A percentile compares a stretch with the other conserved stretches of the same genome.
These are phyloP conservation scores for Collybiopsis confluens DNA, from an alignment of 768 basidiomycete species.

Conservation along the genomic window DNA sequence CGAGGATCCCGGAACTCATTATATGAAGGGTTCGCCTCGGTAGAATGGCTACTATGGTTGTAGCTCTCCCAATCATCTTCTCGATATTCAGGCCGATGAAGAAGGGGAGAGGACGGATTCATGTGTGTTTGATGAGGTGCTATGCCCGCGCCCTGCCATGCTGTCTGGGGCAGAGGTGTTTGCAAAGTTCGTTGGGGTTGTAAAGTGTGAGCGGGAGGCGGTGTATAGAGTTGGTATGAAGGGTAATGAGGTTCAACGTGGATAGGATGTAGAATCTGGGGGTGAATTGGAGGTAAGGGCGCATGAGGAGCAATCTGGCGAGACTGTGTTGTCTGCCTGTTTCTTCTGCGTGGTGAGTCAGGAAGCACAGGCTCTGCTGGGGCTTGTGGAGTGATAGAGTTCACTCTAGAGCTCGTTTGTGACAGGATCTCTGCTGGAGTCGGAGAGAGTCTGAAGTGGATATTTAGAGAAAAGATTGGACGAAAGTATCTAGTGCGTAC, in stretches of 20 bases:
- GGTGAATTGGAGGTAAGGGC: constrained; percentile 10
- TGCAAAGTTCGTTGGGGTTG: constrained; percentile 39
- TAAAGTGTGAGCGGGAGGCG: constrained; percentile 18
- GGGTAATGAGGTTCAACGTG: constrained; percentile 22
- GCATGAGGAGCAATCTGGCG: constrained; percentile 4
- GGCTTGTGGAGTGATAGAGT: constrained; percentile 11
- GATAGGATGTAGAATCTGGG: constrained; percentile 16
- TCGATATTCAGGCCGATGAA: constrained; percentile 46
- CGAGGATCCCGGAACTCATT: constrained; percentile 64
- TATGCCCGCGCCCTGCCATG: constrained; percentile 64
- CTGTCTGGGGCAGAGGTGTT: constrained; percentile 49
- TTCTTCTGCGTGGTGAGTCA: constrained; percentile 8
- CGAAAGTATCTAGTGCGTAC: constrained; percentile 33
- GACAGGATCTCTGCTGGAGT: constrained; percentile 14
- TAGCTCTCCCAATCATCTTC: constrained; percentile 60
- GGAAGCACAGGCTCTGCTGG: constrained; percentile 8
- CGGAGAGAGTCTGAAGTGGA: constrained; percentile 14
- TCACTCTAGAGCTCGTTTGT: constrained; percentile 10
- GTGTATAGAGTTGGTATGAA: constrained; percentile 23
- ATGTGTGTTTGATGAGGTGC: constrained; percentile 65
- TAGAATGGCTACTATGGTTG: constrained; percentile 37
- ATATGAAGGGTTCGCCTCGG: constrained; percentile 37
- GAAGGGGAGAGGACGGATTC: constrained; percentile 38
- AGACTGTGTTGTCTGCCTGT: constrained; percentile 9
- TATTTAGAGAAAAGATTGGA: constrained; percentile 3